phyloP scores from a whole-genome alignment of 225 moss, liverwort and hornwort species.

The Rhytidiadelphus loreus region DNA sequence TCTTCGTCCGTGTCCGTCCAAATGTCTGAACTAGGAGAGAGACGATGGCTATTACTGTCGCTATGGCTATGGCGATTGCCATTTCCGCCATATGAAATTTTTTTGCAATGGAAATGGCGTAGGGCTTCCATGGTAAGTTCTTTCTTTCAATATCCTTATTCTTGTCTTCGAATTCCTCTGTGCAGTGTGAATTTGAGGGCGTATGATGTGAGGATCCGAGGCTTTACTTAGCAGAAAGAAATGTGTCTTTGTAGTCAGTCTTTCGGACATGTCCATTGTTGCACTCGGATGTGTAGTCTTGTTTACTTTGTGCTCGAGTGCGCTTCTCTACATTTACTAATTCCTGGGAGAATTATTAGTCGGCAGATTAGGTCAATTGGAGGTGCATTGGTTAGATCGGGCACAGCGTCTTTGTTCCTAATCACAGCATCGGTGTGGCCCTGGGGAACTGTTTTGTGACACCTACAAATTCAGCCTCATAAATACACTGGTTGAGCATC shows the following conservation, averaged over 20 bases:
- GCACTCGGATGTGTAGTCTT: not conserved
- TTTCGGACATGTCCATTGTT: not conserved
- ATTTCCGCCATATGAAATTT: not conserved
- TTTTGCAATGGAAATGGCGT: not conserved
- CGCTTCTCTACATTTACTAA: not conserved
- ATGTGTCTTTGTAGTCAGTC: not conserved
- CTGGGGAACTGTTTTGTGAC: not conserved
- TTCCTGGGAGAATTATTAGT: not conserved
- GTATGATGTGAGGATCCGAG: not conserved
- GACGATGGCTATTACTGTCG: not conserved
- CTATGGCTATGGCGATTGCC: not conserved
- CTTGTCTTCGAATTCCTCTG: not conserved
- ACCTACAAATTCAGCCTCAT: not conserved
- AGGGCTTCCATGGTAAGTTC: not conserved
- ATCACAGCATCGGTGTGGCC: not conserved
- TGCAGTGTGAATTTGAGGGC: not conserved
- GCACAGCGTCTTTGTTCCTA: not conserved
- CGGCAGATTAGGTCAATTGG: not conserved
- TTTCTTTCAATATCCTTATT: not conserved
- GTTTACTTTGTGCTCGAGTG: not conserved
- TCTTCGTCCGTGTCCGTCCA: not conserved
- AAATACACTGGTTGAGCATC: not conserved
- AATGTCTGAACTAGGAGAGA: not conserved
- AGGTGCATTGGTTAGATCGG: not conserved
- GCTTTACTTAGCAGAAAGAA: not conserved